Evolutionary conservation across 2,329 filamentous ascomycete species (phyloP).

Genomic region (Clarireedia monteithiana): DNA sequence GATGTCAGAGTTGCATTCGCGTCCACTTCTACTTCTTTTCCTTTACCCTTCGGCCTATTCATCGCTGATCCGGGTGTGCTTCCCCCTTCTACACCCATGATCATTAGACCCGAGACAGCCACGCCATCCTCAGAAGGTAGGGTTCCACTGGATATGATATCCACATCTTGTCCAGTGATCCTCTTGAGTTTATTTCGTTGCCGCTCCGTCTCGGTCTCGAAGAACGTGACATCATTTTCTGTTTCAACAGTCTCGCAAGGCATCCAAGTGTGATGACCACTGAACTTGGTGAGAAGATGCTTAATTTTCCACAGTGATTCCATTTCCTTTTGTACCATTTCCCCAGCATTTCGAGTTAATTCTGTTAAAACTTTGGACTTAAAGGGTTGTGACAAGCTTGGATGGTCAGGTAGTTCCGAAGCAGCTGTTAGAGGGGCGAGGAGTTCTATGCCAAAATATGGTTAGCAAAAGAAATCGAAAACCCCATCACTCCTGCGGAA

Average conservation of each 20-base stretch:
- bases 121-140: constrained; percentile 16
- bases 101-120: constrained; percentile 4
- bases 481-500: neutral
- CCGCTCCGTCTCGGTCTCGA: constrained; percentile 25
- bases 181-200: constrained; percentile 17
- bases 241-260: constrained; percentile 52
- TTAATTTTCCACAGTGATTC: constrained; percentile 66
- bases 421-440: constrained; percentile 69
- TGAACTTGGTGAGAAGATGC: constrained; percentile 62
- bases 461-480: constrained; percentile 16
- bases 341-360: constrained; percentile 59
- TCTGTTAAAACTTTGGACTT: constrained; percentile 65
- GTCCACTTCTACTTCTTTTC: neutral
- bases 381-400: constrained; percentile 67
- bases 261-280: constrained; percentile 66
- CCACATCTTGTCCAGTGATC: constrained; percentile 19
- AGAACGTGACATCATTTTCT: constrained; percentile 48
- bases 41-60: neutral
- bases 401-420: constrained; percentile 66
- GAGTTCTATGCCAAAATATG: constrained; percentile 45
- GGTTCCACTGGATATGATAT: constrained; percentile 23
- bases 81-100: constrained; percentile 5
- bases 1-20: neutral
- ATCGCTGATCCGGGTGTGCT: neutral
- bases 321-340: constrained; percentile 69